Percentiles rank a stretch among this genome's conserved stretches.
Evolutionary conservation across 2,329 filamentous ascomycete genomes (phyloP).

Genomic region (Cercospora citrullina): DNA sequence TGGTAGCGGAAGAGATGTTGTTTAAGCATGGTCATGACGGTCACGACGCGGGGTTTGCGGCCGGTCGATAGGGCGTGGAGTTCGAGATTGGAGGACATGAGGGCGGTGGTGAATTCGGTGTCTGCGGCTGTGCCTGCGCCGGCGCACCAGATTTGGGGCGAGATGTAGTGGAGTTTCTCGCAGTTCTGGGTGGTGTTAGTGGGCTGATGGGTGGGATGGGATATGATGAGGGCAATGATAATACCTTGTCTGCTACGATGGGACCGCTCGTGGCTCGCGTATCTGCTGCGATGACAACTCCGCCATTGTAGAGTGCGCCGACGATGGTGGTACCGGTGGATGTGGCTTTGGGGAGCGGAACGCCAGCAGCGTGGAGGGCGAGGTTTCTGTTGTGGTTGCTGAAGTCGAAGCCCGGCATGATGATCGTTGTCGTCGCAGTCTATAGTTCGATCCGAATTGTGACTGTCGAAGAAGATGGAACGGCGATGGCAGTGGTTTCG

Average conservation of each 20-base stretch:
- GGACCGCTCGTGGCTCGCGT: slow-evolving; percentile 95
- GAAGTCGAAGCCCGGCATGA: slow-evolving; percentile 97
- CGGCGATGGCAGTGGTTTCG: slow-evolving; percentile 2
- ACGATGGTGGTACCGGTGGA: slow-evolving; percentile 99
- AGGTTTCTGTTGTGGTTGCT: slow-evolving; percentile 99
- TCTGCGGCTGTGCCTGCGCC: slow-evolving; percentile 97
- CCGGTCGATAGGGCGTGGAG: slow-evolving; percentile 94
- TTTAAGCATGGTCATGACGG: slow-evolving; percentile 99
- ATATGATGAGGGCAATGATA: slow-evolving; percentile 9
- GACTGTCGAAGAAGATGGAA: slow-evolving; percentile 15
- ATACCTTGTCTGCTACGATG: slow-evolving; percentile 95
- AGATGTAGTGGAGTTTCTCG: slow-evolving; percentile 99
- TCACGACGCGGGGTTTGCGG: slow-evolving; percentile 94
- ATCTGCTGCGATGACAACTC: slow-evolving; percentile 97
- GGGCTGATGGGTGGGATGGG: slow-evolving; percentile 5
- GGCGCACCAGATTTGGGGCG: slow-evolving; percentile 98
- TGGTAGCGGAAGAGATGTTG: slow-evolving; percentile 99
- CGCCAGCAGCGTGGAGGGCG: slow-evolving; percentile 88
- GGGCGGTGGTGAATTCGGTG: slow-evolving; percentile 97
- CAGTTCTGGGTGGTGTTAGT: slow-evolving; percentile 66
- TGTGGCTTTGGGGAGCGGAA: slow-evolving; percentile 94
- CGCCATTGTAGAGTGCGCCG: slow-evolving; percentile 92
- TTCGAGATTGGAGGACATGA: slow-evolving; percentile 98
- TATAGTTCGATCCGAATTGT: not conserved
- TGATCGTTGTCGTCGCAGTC: slow-evolving; percentile 15